Percentiles rank a stretch among this genome's conserved stretches.
Conservation (phyloP, 306 rosid species). For the Castanea mollissima region DNA sequence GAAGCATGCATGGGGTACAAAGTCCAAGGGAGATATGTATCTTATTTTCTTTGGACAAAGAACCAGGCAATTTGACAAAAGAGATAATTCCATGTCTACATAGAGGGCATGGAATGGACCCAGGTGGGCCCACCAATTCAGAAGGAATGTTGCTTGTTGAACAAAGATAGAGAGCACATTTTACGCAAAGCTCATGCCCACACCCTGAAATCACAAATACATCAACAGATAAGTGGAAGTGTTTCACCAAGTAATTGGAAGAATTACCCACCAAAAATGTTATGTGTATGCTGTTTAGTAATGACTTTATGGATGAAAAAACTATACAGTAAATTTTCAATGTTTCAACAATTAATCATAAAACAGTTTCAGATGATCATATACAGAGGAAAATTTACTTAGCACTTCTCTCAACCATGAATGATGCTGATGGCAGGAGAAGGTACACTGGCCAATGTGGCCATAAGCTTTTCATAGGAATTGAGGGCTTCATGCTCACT, state of each 20-base stretch:
- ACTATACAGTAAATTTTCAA: not conserved
- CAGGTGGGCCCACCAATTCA: conserved; percentile 58
- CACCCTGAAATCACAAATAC: conserved; percentile 62
- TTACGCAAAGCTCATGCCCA: conserved; percentile 82
- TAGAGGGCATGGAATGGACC: conserved; percentile 90
- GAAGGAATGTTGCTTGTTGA: conserved; percentile 69
- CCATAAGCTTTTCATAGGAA: not conserved
- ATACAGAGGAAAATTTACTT: not conserved
- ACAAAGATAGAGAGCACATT: conserved; percentile 95
- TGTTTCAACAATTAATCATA: not conserved
- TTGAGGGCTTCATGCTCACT: not conserved
- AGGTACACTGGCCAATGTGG: not conserved
- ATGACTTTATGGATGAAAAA: not conserved
- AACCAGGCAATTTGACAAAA: conserved; percentile 72
- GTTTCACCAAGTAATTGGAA: not conserved
- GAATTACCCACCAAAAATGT: not conserved
- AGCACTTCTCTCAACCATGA: not conserved
- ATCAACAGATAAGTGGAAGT: conserved; percentile 17
- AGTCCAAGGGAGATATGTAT: conserved; percentile 58
- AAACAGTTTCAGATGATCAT: not conserved
- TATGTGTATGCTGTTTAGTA: not conserved
- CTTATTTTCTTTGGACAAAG: conserved; percentile 62
- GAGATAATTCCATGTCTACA: conserved; percentile 82
- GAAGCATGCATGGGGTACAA: conserved; percentile 88
- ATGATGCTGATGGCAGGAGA: not conserved